phyloP scores from a whole-genome alignment of 768 basidiomycete species.

The Amanita polypyramis region DNA sequence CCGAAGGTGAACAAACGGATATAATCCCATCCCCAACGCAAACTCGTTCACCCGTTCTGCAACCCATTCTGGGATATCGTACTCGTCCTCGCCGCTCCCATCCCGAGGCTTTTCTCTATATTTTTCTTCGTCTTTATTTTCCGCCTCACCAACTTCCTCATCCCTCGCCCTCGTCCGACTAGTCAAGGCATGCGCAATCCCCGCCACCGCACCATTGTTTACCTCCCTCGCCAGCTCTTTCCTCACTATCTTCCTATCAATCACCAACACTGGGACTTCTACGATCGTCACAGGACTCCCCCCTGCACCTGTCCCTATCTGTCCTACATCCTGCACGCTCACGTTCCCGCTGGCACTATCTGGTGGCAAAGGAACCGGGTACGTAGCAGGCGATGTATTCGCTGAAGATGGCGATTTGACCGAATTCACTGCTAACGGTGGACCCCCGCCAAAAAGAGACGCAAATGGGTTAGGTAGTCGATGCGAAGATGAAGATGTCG shows the following conservation, averaged over 20 bases:
- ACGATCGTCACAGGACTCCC: conserved; percentile 21
- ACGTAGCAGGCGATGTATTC: conserved; percentile 21
- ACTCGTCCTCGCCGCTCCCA: not conserved
- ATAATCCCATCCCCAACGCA: conserved; percentile 41
- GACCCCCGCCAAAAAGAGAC: conserved; percentile 51
- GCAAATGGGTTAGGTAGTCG: conserved; percentile 69
- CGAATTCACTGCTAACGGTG: conserved; percentile 10
- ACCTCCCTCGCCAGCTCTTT: conserved; percentile 45
- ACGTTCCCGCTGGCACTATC: conserved; percentile 1
- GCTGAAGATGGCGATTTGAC: conserved; percentile 19
- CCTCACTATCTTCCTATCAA: conserved; percentile 40
- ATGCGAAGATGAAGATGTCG: conserved; percentile 10
- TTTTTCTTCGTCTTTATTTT: too few relatives aligned
- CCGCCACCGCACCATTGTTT: conserved; percentile 39
- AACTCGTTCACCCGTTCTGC: conserved; percentile 49
- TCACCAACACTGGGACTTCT: conserved; percentile 53
- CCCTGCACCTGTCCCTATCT: not conserved
- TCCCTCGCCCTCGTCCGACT: conserved; percentile 18
- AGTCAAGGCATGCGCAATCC: conserved; percentile 39
- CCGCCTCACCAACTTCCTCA: not conserved
- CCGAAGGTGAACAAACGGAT: conserved; percentile 40
- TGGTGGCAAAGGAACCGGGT: not conserved
- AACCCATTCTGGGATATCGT: conserved; percentile 36
- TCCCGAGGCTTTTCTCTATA: too few relatives aligned
- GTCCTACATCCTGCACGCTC: not conserved